Conservation (phyloP, 2,329 filamentous ascomycete species). For the Sporothrix humicola region DNA sequence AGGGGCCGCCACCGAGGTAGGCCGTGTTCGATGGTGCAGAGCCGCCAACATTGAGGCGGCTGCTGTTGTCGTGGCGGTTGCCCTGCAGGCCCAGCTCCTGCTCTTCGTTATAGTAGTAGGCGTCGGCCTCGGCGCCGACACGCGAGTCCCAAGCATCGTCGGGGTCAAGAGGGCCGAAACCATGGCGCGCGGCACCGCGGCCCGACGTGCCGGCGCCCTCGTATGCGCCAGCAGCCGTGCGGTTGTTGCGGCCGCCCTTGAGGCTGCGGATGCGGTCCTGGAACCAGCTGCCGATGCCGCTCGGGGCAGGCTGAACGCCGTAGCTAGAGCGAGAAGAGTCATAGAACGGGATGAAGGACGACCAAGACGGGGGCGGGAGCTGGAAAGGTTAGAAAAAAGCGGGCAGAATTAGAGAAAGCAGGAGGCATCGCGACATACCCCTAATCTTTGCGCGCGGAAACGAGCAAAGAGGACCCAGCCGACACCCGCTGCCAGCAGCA, state of each 20-base stretch:
- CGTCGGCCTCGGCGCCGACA: conserved; percentile 74
- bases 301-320: conserved; percentile 59
- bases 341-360: conserved; percentile 74
- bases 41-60: conserved; percentile 29
- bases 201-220: conserved; percentile 59
- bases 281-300: conserved; percentile 75
- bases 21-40: conserved; percentile 29
- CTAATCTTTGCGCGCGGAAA: conserved; percentile 73
- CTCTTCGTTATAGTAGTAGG: conserved; percentile 69
- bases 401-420: not conserved
- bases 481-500: conserved; percentile 61
- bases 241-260: conserved; percentile 64
- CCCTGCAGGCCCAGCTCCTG: conserved; percentile 67
- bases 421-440: conserved; percentile 55
- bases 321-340: conserved; percentile 54
- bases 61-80: conserved; percentile 44
- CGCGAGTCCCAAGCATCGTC: conserved; percentile 86
- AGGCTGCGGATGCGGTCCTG: conserved; percentile 68
- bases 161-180: conserved; percentile 68
- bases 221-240: conserved; percentile 73
- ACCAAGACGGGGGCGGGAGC: conserved; percentile 72
- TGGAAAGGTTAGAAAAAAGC: conserved; percentile 40
- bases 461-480: conserved; percentile 76
- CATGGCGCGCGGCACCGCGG: conserved; percentile 48
- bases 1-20: conserved; percentile 33